Evolutionary conservation across 306 rosid genomes (phyloP).

Genomic region (Fragaria ananassa): DNA sequence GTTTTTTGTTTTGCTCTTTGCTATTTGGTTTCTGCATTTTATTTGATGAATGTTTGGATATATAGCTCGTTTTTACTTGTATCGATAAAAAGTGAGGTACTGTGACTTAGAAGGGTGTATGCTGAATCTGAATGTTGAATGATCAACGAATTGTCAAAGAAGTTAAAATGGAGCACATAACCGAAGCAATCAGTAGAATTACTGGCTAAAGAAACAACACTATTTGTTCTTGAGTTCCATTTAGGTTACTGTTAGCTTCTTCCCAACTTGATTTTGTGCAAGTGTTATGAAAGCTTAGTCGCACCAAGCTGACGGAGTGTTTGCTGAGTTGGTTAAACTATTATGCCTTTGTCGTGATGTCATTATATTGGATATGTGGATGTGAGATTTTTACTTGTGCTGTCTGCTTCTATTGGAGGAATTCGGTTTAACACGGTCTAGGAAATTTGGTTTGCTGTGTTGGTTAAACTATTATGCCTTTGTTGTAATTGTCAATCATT

Average conservation of each 20-base stretch:
- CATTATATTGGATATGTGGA: background rate
- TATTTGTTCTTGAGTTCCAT: background rate
- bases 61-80: background rate
- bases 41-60: background rate
- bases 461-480: no score
- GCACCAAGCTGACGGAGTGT: background rate
- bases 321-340: background rate
- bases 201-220: background rate
- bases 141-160: background rate
- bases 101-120: background rate
- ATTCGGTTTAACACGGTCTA: no score
- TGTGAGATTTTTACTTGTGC: background rate
- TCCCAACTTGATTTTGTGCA: background rate
- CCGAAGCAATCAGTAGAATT: background rate
- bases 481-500: no score
- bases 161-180: background rate
- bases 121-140: background rate
- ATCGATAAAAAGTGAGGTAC: background rate
- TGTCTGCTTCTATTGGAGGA: no score
- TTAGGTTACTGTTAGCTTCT: background rate
- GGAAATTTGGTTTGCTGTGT: no score
- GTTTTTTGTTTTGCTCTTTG: background rate
- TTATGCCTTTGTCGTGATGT: background rate
- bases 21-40: background rate
- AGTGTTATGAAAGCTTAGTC: background rate